Evolutionary conservation across 192 early-diverging fungal species (phyloP), one percentile per base, ranked within the genome.

Genomic region (Coemansia sp.): DNA sequence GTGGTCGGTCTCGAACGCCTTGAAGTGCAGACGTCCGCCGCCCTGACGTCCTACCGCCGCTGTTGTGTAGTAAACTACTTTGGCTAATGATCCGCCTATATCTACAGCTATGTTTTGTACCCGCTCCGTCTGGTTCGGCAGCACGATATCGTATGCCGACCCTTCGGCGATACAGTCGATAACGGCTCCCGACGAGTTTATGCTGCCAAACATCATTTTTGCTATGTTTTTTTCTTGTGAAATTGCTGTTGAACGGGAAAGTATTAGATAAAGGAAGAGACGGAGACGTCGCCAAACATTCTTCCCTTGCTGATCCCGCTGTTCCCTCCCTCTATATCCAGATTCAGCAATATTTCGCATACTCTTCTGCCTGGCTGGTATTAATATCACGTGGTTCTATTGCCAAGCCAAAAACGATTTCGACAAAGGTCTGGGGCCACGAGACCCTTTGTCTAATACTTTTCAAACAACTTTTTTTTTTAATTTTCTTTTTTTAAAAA

Each of bases 71-170:
- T 92, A 91, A n/a, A 93, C 88, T 1, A 93, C 84, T 62, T 93
- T 93, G 59, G 89, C 87, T 7, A 91, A 73, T 13, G 89, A 88
- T 45, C 90, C 91, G 59, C 91, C 91, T 64, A 92, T 89, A 80
- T 98, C 95, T 59, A 98, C 90, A 22, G 95, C 94, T 64, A 98
- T 91, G 58, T 94, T 92, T 16, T 92, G 85, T 39, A 94, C 89
- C 60, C 91, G 88, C 41, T 91, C 92, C 13, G 72, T 75, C 67
- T 94, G 94, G 80, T 96, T 90, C 18, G 95, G 95, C 50, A 98
- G 84, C 18, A 92, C 74, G 53, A 95, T 98, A 75, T 96, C 94
- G 69, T 88, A 87, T 44, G 86, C 70, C 1, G 49, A 20, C 49
- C 70, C 73, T 27, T 35, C 22, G 58, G 70, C 68, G 15, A 70